phyloP scores from a whole-genome alignment of 2,329 filamentous ascomycete genomes.

The Monosporascus sp. region DNA sequence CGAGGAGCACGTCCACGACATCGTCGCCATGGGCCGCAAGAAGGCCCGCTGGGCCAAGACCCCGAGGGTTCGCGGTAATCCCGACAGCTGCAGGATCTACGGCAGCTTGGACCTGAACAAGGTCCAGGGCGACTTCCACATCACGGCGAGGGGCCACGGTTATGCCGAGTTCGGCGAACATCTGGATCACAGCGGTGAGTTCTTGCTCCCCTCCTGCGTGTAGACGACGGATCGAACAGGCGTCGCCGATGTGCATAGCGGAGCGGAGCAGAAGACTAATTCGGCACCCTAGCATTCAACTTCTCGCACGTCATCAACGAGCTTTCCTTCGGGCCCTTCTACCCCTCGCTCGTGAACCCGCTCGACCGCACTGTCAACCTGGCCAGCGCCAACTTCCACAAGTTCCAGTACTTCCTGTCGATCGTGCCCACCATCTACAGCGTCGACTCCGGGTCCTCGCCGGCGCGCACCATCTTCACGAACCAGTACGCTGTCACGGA shows the following conservation, averaged over 20 bases:
- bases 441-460: constrained; percentile 34
- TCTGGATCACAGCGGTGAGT: constrained; percentile 73
- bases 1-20: constrained; percentile 88
- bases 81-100: constrained; percentile 81
- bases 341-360: constrained; percentile 87
- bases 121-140: constrained; percentile 97
- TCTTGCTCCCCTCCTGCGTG: background rate
- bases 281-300: constrained; percentile 68
- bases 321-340: constrained; percentile 94
- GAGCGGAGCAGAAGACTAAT: constrained; percentile 13
- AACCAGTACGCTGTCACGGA: constrained; percentile 98
- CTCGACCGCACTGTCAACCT: constrained; percentile 83
- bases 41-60: constrained; percentile 70
- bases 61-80: constrained; percentile 52
- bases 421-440: constrained; percentile 93
- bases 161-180: constrained; percentile 77
- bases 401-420: constrained; percentile 96
- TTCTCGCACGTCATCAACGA: constrained; percentile 97
- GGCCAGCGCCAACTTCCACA: constrained; percentile 77
- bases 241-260: background rate
- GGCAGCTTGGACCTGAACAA: constrained; percentile 90
- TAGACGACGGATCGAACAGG: background rate
- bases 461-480: constrained; percentile 64
- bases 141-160: constrained; percentile 92
- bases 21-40: constrained; percentile 63